These are phyloP conservation scores for Prunus davidiana DNA, from an alignment of 306 rosid species.

Conservation along the genomic window DNA sequence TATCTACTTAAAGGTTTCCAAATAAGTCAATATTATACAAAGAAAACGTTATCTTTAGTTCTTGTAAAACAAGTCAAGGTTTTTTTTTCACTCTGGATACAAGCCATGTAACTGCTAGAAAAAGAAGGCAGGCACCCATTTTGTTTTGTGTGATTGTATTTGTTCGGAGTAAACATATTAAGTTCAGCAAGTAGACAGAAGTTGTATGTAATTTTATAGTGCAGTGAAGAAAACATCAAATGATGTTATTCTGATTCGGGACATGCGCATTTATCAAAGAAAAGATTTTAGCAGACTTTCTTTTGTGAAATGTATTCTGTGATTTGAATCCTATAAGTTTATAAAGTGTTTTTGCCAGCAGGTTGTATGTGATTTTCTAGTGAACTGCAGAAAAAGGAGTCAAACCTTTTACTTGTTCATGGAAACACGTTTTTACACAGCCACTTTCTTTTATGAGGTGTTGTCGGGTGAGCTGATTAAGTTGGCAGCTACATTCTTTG, in stretches of 20 bases:
- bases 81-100: slow-evolving; percentile 24
- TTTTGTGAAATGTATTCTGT: neutral
- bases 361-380: neutral
- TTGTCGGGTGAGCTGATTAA: neutral
- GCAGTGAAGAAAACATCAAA: neutral
- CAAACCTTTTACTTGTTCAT: neutral
- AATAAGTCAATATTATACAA: slow-evolving; percentile 41
- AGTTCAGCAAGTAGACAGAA: neutral
- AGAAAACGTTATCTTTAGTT: slow-evolving; percentile 27
- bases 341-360: neutral
- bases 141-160: slow-evolving; percentile 14
- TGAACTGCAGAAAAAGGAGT: neutral
- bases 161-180: neutral
- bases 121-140: slow-evolving; percentile 19
- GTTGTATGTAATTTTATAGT: neutral
- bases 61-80: slow-evolving; percentile 22
- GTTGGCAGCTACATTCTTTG: neutral
- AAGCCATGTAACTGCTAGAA: slow-evolving; percentile 22
- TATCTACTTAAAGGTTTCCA: slow-evolving; percentile 30
- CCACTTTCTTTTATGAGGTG: neutral
- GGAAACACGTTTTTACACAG: neutral
- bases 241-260: neutral
- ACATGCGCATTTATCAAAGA: neutral
- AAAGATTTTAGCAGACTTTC: neutral
- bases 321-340: neutral